Conservation (phyloP, 1,284 basidiomycete species). For the Ceratobasidium sp. region DNA sequence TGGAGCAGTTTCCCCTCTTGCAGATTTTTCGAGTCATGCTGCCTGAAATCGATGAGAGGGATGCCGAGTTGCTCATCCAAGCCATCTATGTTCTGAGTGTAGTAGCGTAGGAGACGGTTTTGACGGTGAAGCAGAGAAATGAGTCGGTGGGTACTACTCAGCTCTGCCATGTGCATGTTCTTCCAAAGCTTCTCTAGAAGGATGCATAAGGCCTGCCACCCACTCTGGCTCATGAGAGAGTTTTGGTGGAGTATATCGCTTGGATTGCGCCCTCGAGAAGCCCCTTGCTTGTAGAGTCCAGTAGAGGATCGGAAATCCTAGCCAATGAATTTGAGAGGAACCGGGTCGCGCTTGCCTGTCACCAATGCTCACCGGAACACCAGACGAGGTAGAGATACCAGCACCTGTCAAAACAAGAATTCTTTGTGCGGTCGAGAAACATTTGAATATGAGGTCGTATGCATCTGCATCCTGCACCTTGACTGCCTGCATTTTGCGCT, state of each 20-base stretch:
- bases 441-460: not conserved
- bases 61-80: not conserved
- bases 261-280: not conserved
- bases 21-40: not conserved
- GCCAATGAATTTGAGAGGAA: not conserved
- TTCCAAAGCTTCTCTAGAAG: not conserved
- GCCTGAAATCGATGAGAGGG: not conserved
- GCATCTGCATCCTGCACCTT: too few species aligned
- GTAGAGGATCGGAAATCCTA: not conserved
- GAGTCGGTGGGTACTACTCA: not conserved
- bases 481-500: too few species aligned
- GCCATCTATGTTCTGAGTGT: not conserved
- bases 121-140: not conserved
- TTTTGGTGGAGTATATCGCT: not conserved
- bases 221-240: not conserved
- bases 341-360: not conserved
- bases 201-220: not conserved
- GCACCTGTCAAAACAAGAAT: not conserved
- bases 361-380: not conserved
- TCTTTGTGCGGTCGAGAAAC: not conserved
- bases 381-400: not conserved
- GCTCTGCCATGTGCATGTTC: not conserved
- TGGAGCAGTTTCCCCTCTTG: not conserved
- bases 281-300: not conserved
- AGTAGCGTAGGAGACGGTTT: not conserved